Percentiles rank a stretch among this genome's conserved stretches.
Evolutionary conservation across 1,284 basidiomycete genomes (phyloP).

Genomic region (Takashimella koratensis): DNA sequence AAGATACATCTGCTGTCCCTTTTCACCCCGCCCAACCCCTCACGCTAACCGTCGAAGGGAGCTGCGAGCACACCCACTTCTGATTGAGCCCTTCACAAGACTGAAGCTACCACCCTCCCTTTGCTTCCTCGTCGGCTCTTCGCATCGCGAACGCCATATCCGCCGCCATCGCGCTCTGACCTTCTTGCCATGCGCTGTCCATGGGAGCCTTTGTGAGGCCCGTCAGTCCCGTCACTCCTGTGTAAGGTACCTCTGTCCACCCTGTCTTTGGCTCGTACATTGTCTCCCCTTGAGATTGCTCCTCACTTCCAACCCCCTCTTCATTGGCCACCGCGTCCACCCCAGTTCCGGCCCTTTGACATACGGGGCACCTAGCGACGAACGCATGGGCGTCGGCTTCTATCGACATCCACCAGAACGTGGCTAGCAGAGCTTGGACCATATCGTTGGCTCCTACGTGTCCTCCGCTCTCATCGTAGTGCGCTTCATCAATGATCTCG

Average conservation of each 20-base stretch:
- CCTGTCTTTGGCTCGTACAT: background rate
- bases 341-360: conserved; percentile 8
- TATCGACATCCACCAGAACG: conserved; percentile 37
- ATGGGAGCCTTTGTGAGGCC: background rate
- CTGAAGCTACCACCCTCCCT: background rate
- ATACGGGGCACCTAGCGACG: conserved; percentile 16
- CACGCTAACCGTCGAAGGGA: too few relatives aligned
- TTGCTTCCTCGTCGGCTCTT: conserved; percentile 26
- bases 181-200: conserved; percentile 5
- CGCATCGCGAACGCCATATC: conserved; percentile 33
- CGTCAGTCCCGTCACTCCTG: conserved; percentile 21
- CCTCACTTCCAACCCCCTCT: conserved; percentile 7
- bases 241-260: conserved; percentile 17
- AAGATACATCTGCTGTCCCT: too few relatives aligned
- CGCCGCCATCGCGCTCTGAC: conserved; percentile 31
- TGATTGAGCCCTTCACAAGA: too few relatives aligned
- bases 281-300: conserved; percentile 1
- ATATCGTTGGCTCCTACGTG: conserved; percentile 21
- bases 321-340: conserved; percentile 9
- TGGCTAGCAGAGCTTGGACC: conserved; percentile 16
- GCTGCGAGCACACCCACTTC: too few relatives aligned
- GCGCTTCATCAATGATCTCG: conserved; percentile 30
- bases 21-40: too few relatives aligned
- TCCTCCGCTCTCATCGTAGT: conserved; percentile 8
- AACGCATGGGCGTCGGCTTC: conserved; percentile 19